Evolutionary conservation across 225 moss, liverwort and hornwort genomes (phyloP), one percentile per base, ranked within the genome.

Genomic region (Physcomitrellopsis africana): DNA sequence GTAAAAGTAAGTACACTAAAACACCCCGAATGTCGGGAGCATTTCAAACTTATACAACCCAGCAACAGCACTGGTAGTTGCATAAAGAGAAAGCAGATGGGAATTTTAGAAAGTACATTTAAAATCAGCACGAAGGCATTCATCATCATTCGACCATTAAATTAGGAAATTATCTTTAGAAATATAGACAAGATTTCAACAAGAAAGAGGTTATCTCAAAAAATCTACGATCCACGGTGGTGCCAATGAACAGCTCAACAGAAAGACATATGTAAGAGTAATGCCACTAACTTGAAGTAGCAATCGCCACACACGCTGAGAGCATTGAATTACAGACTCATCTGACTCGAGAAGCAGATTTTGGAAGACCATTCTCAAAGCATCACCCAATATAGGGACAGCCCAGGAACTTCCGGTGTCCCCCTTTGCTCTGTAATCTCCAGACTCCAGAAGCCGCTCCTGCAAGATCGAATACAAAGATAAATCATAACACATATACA

Each of bases 361-460:
- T 61, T 95, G 95, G 61, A 91, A 93, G 48, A 95, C 91, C 67
- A 95, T 84, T 32, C 92, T 87, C 73, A 95, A 80, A 7, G 91
- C 89, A 83, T 95, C 91, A 43, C 92, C 95, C 46, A 95, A 88
- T 65, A 95, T 93, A 63, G 92, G 95, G 69, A 85, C 81, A 70
- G 95, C 92, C 95, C 95, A 95, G 56, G 79, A 91, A 66, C 88
- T 86, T 43, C 82, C 83, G 60, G 66, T 80, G 53, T 81, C 78
- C 24, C 72, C 66, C 45, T 72, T 77, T 22, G 75, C 83, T 55
- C 79, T 86, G 63, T 85, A 83, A 83, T 72, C 88, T 75, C 91
- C 93, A n/a, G 93, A 87, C 77, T 89, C 88, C 69, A 95, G 74
- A 64, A 95, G 93, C 56, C 95, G 83, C 73, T 95, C 93, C 95